These are phyloP conservation scores for Hymenoscyphus infarciens DNA, from an alignment of 2,329 filamentous ascomycete species.

Conservation along the genomic window DNA sequence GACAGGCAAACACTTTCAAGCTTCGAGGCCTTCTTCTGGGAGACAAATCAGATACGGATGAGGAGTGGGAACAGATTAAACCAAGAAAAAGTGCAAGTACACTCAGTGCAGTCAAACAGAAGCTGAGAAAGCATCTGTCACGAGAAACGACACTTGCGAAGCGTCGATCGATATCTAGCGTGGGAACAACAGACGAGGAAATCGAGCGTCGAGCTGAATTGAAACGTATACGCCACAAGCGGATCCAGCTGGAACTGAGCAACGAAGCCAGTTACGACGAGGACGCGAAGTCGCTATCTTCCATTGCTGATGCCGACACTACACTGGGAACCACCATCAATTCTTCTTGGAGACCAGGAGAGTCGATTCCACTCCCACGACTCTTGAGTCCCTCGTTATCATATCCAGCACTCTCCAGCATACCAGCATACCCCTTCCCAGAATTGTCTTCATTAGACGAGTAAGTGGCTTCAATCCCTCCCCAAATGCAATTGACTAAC, in stretches of 20 bases:
- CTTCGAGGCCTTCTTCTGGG: slow-evolving; percentile 17
- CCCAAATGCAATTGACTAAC: background rate
- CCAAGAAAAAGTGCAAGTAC: slow-evolving; percentile 39
- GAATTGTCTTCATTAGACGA: slow-evolving; percentile 17
- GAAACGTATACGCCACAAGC: slow-evolving; percentile 50
- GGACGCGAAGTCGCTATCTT: slow-evolving; percentile 33
- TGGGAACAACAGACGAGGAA: slow-evolving; percentile 50
- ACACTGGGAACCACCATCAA: slow-evolving; percentile 9
- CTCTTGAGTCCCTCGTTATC: slow-evolving; percentile 12
- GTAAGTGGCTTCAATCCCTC: slow-evolving; percentile 13
- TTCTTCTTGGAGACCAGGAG: slow-evolving; percentile 18
- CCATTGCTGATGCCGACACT: slow-evolving; percentile 12
- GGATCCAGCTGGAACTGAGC: slow-evolving; percentile 56
- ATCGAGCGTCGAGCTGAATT: slow-evolving; percentile 53
- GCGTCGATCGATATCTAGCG: slow-evolving; percentile 40
- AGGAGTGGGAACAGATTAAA: slow-evolving; percentile 42
- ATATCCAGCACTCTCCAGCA: slow-evolving; percentile 9
- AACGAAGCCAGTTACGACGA: slow-evolving; percentile 42
- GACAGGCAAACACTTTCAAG: slow-evolving; percentile 13
- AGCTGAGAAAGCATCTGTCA: slow-evolving; percentile 41
- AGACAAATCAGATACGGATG: slow-evolving; percentile 21
- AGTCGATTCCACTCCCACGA: slow-evolving; percentile 15
- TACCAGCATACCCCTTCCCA: background rate
- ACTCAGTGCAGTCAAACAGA: slow-evolving; percentile 44
- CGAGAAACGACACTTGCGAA: slow-evolving; percentile 40